phyloP scores from a whole-genome alignment of 768 basidiomycete genomes.

The Baorangia bicolor region DNA sequence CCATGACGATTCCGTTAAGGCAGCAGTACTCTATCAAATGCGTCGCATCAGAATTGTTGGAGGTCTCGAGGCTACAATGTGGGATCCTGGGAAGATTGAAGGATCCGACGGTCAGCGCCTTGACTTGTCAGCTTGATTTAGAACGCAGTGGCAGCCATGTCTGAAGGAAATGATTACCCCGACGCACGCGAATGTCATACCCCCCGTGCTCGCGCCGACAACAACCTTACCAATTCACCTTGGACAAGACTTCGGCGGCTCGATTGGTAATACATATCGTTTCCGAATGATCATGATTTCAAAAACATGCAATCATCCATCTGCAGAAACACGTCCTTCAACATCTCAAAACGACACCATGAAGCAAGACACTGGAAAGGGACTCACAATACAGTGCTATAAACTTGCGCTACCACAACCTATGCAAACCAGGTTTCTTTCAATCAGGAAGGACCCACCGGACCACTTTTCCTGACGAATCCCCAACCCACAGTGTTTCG shows the following conservation, averaged over 20 bases:
- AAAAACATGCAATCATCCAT: background rate
- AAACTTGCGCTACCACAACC: background rate
- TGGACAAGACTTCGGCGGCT: background rate
- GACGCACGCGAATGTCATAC: background rate
- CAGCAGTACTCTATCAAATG: too few species aligned
- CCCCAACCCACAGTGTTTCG: slow-evolving; percentile 27
- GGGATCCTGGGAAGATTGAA: background rate
- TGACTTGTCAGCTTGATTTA: background rate
- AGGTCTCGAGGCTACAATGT: too few species aligned
- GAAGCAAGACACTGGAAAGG: background rate
- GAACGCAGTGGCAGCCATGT: background rate
- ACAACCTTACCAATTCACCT: background rate
- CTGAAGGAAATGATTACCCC: too few species aligned
- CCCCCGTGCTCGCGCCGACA: background rate
- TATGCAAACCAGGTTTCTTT: background rate
- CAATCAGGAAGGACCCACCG: slow-evolving; percentile 26
- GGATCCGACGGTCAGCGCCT: too few species aligned
- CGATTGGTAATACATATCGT: background rate
- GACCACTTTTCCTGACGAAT: slow-evolving; percentile 22
- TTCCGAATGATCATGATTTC: background rate
- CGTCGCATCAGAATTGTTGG: too few species aligned
- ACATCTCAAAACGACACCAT: background rate
- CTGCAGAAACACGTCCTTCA: background rate
- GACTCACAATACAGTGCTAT: background rate
- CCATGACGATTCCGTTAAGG: too few species aligned